Evolutionary conservation across 2,329 filamentous ascomycete genomes (phyloP), one percentile per base, ranked within the genome.

Genomic region (Cladosporium phlei): DNA sequence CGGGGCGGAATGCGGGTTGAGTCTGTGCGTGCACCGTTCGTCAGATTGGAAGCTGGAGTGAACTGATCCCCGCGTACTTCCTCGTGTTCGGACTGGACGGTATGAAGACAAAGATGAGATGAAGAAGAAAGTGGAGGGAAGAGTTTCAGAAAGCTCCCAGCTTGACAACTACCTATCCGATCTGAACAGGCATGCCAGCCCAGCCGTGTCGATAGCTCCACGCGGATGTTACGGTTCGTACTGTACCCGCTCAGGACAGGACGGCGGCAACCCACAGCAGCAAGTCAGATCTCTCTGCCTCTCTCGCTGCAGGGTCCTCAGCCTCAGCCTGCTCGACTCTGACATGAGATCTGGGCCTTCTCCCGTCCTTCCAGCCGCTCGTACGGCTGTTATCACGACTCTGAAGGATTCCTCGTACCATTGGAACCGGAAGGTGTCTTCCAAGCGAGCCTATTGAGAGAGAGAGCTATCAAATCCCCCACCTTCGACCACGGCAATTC

Each of bases 241-340:
- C 29, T 14, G 29, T 43, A 29, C 24, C 32, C 42, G 37, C 32
- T 11, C 30, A 20, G 39, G 4, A 17, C 30, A 43, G 29, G 28
- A 43, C 39, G 39, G 19, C 37, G 29, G 39, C 17, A 25, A 19
- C 28, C 28, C 17, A 28, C 38, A 11, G 38, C 28, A 17, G 38
- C 28, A 38, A 12, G 37, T 32, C 37, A 39, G 37, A 33, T 32
- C 38, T 30, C 22, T n/a, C 12, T 37, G 29, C 24, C 22, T 32
- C 38, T 30, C 22, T n/a, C 12, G 28, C 22, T 45, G 32, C 42
- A 45, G 42, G 42, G 32, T 37, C 39, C 39, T 42, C 25, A n/a
- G 16, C 16, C 28, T 30, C 35, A 27, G 39, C 28, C 19, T 34
- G 39, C 20, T 43, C 29, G 28, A 25, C 21, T 11, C 3, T 30